Evolutionary conservation across 495 filamentous ascomycete species (phyloP).

Genomic region (Penicillium canescens): DNA sequence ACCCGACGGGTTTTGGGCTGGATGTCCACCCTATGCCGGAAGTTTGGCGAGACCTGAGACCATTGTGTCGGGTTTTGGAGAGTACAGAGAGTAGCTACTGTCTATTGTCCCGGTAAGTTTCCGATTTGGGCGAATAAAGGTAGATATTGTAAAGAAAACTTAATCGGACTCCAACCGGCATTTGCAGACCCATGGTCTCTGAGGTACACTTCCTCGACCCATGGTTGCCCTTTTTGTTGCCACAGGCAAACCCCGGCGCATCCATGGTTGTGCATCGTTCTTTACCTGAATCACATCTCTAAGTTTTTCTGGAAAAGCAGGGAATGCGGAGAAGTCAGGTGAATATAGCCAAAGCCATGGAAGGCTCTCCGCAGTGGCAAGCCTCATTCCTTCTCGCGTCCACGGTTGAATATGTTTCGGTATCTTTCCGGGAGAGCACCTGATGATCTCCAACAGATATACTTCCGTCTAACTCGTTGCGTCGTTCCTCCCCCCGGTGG

Average conservation of each 20-base stretch:
- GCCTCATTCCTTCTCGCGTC: not conserved
- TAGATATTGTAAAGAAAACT: slow-evolving; percentile 1
- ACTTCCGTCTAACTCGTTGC: not conserved
- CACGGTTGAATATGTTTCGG: not conserved
- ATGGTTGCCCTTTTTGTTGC: slow-evolving; percentile 13
- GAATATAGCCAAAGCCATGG: not conserved
- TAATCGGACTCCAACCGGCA: slow-evolving; percentile 7
- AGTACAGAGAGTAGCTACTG: too few species aligned
- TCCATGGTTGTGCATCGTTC: slow-evolving; percentile 12
- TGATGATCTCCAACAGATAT: not conserved
- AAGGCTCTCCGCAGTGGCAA: slow-evolving; percentile 15
- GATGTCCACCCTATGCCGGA: not conserved
- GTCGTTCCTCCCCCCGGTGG: not conserved
- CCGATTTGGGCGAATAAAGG: not conserved
- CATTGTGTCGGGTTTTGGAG: not conserved
- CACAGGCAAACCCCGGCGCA: slow-evolving; percentile 1
- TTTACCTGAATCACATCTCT: not conserved
- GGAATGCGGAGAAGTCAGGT: slow-evolving; percentile 25
- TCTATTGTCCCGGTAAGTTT: too few species aligned
- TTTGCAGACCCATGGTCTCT: slow-evolving; percentile 20
- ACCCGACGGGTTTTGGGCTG: slow-evolving; percentile 3
- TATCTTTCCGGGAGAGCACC: slow-evolving; percentile 7
- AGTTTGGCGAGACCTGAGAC: not conserved
- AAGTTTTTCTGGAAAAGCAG: slow-evolving; percentile 18
- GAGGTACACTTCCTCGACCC: slow-evolving; percentile 17